Conservation (phyloP, 441 rosid species). For the Jatropha multifida region DNA sequence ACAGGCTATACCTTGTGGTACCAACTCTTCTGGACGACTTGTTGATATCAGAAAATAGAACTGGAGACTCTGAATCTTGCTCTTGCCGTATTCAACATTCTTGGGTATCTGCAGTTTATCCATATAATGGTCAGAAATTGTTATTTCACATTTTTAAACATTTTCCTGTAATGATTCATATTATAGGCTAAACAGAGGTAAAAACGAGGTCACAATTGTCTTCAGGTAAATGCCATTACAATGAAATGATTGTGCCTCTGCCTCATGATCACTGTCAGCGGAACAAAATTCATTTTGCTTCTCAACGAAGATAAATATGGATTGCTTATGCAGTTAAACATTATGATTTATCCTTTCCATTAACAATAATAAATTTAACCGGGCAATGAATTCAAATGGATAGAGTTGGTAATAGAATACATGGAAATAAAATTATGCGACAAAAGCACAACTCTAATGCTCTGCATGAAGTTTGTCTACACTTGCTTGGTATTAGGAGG, state of each 20-base stretch:
- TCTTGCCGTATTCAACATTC: conserved; percentile 14
- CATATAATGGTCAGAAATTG: background rate
- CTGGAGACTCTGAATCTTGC: background rate
- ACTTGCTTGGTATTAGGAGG: background rate
- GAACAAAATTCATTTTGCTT: background rate
- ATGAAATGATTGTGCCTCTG: background rate
- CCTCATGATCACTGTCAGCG: too few relatives aligned
- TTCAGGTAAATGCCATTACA: background rate
- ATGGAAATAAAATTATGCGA: background rate
- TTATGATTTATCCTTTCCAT: background rate
- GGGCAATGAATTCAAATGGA: background rate
- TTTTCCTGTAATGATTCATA: background rate
- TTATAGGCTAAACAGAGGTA: background rate
- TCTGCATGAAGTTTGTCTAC: background rate
- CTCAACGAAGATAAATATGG: background rate
- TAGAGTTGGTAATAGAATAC: background rate
- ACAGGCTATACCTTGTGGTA: background rate
- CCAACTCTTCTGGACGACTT: background rate
- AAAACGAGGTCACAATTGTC: background rate
- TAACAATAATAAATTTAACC: background rate
- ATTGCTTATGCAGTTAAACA: background rate
- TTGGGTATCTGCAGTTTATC: conserved; percentile 21
- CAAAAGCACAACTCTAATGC: background rate
- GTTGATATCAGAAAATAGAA: background rate
- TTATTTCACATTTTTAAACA: background rate